Conservation (phyloP, 495 filamentous ascomycete genomes). For the Astrothelium macrocarpum region DNA sequence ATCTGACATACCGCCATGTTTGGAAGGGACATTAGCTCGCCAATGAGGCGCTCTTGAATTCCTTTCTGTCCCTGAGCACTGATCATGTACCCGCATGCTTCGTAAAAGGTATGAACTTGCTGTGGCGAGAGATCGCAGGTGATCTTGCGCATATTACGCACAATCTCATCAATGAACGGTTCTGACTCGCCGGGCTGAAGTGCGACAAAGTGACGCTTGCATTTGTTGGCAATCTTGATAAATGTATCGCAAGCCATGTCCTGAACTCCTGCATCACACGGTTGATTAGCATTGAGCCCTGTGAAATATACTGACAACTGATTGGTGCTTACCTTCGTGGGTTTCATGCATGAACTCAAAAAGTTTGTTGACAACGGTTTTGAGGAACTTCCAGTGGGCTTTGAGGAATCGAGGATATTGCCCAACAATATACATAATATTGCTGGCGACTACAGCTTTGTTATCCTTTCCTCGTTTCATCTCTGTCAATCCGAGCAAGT, state of each 20-base stretch:
- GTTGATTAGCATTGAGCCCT: conserved; percentile 18
- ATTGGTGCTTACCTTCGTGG: conserved; percentile 68
- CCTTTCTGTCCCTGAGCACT: conserved; percentile 89
- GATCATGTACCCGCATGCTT: conserved; percentile 99
- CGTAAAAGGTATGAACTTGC: conserved; percentile 98
- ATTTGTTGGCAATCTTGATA: conserved; percentile 99
- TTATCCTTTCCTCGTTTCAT: conserved; percentile 99
- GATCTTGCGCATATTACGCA: conserved; percentile 87
- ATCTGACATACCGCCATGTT: conserved; percentile 56
- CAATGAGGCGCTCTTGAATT: conserved; percentile 80
- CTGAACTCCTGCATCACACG: conserved; percentile 64
- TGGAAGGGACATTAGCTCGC: conserved; percentile 85
- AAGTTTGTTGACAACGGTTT: conserved; percentile 98
- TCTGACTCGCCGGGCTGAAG: conserved; percentile 89
- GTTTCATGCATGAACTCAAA: conserved; percentile 99
- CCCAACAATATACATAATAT: conserved; percentile 99
- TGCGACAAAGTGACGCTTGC: conserved; percentile 92
- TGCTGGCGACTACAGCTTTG: conserved; percentile 97
- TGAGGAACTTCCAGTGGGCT: conserved; percentile 99
- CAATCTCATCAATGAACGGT: conserved; percentile 98
- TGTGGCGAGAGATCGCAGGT: conserved; percentile 90
- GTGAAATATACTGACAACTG: not conserved
- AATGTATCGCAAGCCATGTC: conserved; percentile 99
- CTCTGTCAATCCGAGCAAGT: conserved; percentile 93
- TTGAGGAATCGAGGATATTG: conserved; percentile 98